Conservation (phyloP, 306 rosid species). For the Cicer judaicum region DNA sequence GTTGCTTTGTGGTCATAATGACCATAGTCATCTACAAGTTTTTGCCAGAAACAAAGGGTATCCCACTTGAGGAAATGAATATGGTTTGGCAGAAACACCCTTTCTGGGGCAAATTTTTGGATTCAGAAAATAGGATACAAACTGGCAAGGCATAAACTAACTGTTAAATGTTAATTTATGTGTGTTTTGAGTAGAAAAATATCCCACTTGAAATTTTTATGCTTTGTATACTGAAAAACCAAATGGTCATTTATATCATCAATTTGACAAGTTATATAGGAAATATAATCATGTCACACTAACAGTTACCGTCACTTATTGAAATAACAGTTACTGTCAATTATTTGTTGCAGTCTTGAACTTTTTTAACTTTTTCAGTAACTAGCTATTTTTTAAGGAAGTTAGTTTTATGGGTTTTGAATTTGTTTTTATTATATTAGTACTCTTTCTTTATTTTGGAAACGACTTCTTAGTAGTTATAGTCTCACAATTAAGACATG, state of each 20-base stretch:
- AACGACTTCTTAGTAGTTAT: slow-evolving; percentile 1
- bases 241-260: not conserved
- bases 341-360: no score
- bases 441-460: not conserved
- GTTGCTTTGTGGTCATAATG: slow-evolving; percentile 60
- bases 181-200: not conserved
- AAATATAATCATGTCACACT: slow-evolving; percentile 4
- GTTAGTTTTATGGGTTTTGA: not conserved
- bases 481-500: slow-evolving; percentile 16
- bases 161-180: slow-evolving; percentile 15
- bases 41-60: slow-evolving; percentile 74
- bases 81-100: slow-evolving; percentile 66
- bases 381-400: no score
- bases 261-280: not conserved
- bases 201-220: not conserved
- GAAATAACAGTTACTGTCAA: no score
- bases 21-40: slow-evolving; percentile 57
- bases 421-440: not conserved
- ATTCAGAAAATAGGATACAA: not conserved
- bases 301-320: not conserved
- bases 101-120: slow-evolving; percentile 60
- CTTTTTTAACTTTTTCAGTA: no score
- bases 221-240: not conserved
- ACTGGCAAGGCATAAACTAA: not conserved
- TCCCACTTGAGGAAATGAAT: slow-evolving; percentile 76